Evolutionary conservation across 2,329 filamentous ascomycete genomes (phyloP), one percentile per base, ranked within the genome.

Genomic region (Pseudogymnoascus sp.): DNA sequence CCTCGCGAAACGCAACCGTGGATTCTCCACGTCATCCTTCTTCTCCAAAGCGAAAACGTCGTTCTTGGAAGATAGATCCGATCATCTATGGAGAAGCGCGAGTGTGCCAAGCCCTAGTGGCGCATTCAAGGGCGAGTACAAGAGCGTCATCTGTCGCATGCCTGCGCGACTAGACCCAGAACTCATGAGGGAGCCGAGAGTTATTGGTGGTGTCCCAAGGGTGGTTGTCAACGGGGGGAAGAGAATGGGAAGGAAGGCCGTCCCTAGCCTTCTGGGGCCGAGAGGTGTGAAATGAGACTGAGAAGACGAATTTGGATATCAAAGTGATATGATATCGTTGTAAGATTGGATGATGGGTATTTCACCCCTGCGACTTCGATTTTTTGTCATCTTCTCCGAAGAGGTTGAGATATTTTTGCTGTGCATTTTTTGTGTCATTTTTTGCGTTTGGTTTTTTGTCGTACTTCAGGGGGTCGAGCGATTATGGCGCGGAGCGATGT

Each of bases 101-200:
- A 82, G 82, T 11, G 81, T 85, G 39, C 80, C 84, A 6, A 76
- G 82, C 41, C 81, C 81, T n/a, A 82, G 78, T 65, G 79, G 82
- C 59, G 85, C 82, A 67, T 86, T 87, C 65, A 77, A 81, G 0
- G 82, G 83, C 62, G 82, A 86, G 66, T 88, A 88, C 73, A 79
- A 80, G 62, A 74, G 79, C 33, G 78, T 85, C 12, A 77, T 84
- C 60, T 84, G 84, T 11, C 76, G 85, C 66, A 85, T 90, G 37
- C 94, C 94, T 4, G 85, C 90, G 6, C 92, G 90, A 70, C 81
- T 99, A 8, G 94, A 99, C 69, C 82, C 87, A 3, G 83, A 85
- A 12, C 78, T 97, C 53, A 96, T 97, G 91, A 90, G 91, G 72
- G 92, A 97, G 74, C 92, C 92, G 30, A 83, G 92, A 62, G 86